These are phyloP conservation scores for Coccomyxa sp. DNA, from an alignment of 139 green algal genomes.

Conservation along the genomic window DNA sequence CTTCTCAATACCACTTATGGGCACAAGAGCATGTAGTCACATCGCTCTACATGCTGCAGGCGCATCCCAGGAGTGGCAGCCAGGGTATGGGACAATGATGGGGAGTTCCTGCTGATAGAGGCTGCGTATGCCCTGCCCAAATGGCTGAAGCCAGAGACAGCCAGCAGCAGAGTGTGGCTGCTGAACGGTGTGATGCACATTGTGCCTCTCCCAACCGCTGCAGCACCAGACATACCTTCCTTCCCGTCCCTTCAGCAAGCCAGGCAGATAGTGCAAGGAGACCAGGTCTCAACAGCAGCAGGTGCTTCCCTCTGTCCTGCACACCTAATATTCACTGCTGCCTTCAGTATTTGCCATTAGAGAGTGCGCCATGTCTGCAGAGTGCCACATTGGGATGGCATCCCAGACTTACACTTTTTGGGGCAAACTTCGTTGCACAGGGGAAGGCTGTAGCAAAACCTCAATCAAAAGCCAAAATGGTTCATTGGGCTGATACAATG, in stretches of 20 bases:
- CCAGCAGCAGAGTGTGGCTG: slow-evolving; percentile 73
- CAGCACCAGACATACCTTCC: slow-evolving; percentile 29
- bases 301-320: neutral
- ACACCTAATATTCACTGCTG: neutral
- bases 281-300: slow-evolving; percentile 11
- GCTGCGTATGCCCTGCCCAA: slow-evolving; percentile 77
- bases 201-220: slow-evolving; percentile 49
- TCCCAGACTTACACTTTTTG: neutral
- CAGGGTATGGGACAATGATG: slow-evolving; percentile 88
- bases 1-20: no score
- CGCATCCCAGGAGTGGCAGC: slow-evolving; percentile 2
- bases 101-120: slow-evolving; percentile 96
- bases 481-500: no score
- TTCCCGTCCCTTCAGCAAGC: slow-evolving; percentile 33
- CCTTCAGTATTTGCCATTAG: no score
- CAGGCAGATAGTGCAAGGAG: slow-evolving; percentile 32
- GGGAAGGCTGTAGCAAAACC: no score
- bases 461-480: no score
- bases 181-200: slow-evolving; percentile 56
- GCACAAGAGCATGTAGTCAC: no score
- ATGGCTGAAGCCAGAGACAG: slow-evolving; percentile 66
- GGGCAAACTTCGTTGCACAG: no score
- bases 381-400: no score
- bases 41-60: no score
- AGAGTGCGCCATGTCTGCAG: no score